These are phyloP conservation scores for Tylopilus subfusipes DNA, from an alignment of 768 basidiomycete genomes.

Conservation along the genomic window DNA sequence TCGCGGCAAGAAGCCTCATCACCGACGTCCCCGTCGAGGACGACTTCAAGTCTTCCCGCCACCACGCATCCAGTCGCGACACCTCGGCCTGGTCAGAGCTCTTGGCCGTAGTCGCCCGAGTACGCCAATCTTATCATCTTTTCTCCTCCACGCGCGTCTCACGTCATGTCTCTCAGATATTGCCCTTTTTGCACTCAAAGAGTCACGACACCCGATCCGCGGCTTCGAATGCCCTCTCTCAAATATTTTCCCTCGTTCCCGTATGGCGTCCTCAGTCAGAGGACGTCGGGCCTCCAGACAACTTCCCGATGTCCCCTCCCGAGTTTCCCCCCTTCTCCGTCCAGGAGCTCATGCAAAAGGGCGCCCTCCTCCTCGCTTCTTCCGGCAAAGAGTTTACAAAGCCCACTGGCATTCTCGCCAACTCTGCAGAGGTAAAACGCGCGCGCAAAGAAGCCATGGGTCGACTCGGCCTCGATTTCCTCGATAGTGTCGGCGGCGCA, in stretches of 20 bases:
- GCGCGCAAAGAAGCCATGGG: conserved; percentile 88
- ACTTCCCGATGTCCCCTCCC: conserved; percentile 36
- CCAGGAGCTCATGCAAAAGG: conserved; percentile 68
- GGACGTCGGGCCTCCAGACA: conserved; percentile 22
- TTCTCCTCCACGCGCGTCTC: background rate
- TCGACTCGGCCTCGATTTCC: conserved; percentile 82
- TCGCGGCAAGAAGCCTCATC: conserved; percentile 82
- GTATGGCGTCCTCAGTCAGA: conserved; percentile 54
- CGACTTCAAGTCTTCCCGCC: conserved; percentile 59
- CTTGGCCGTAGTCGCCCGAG: conserved; percentile 86
- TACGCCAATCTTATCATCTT: conserved; percentile 35
- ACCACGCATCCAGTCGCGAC: conserved; percentile 57
- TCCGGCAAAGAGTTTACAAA: conserved; percentile 91
- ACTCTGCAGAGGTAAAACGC: conserved; percentile 75
- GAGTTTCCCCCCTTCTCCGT: conserved; percentile 78
- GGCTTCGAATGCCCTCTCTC: conserved; percentile 82
- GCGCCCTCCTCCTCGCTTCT: conserved; percentile 79
- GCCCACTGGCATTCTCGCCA: conserved; percentile 67
- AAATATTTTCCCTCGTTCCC: conserved; percentile 82
- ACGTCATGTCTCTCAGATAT: conserved; percentile 51
- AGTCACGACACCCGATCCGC: conserved; percentile 91
- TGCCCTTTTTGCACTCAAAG: conserved; percentile 88
- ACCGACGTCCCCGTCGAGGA: conserved; percentile 80
- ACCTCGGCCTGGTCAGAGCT: conserved; percentile 86
- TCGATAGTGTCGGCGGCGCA: conserved; percentile 63